Percentiles rank a stretch among this genome's conserved stretches.
Evolutionary conservation across 2,329 filamentous ascomycete genomes (phyloP).

Genomic region (Pseudopithomyces chartarum): DNA sequence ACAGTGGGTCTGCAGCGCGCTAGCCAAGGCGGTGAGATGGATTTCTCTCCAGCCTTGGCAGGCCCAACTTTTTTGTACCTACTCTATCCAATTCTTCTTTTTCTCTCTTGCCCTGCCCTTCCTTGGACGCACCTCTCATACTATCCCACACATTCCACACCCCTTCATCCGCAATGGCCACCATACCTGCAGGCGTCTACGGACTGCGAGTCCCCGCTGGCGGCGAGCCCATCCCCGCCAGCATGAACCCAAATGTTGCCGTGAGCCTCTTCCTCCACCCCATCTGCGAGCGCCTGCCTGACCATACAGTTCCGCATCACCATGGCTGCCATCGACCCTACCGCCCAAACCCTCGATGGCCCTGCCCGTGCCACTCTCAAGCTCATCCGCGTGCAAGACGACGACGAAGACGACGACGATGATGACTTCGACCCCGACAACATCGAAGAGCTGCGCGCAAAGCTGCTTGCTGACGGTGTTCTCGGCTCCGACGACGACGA

Average conservation of each 20-base stretch:
- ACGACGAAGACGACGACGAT: constrained; percentile 64
- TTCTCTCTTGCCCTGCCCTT: constrained; percentile 5
- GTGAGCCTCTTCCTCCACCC: constrained; percentile 59
- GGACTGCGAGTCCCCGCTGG: constrained; percentile 89
- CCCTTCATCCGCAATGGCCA: constrained; percentile 38
- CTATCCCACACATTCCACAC: constrained; percentile 1
- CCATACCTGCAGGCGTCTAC: constrained; percentile 76
- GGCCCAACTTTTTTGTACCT: constrained; percentile 27
- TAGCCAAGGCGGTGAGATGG: constrained; percentile 27
- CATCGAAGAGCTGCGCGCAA: constrained; percentile 46
- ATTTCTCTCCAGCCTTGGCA: constrained; percentile 24
- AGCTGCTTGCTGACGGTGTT: constrained; percentile 40
- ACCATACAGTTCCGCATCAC: constrained; percentile 83
- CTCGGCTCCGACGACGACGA: constrained; percentile 40
- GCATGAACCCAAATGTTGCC: constrained; percentile 76
- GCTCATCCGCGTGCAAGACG: constrained; percentile 75
- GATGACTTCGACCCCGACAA: constrained; percentile 55
- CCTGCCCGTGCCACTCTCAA: constrained; percentile 82
- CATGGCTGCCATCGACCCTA: constrained; percentile 97
- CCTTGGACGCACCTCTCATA: constrained; percentile 1
- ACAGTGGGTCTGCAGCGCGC: neutral
- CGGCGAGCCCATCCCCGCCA: constrained; percentile 79
- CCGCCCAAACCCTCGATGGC: constrained; percentile 59
- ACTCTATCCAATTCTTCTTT: constrained; percentile 17
- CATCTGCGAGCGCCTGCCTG: neutral